phyloP scores from a whole-genome alignment of 2,329 filamentous ascomycete species.

The Arthrobotrys iridis region DNA sequence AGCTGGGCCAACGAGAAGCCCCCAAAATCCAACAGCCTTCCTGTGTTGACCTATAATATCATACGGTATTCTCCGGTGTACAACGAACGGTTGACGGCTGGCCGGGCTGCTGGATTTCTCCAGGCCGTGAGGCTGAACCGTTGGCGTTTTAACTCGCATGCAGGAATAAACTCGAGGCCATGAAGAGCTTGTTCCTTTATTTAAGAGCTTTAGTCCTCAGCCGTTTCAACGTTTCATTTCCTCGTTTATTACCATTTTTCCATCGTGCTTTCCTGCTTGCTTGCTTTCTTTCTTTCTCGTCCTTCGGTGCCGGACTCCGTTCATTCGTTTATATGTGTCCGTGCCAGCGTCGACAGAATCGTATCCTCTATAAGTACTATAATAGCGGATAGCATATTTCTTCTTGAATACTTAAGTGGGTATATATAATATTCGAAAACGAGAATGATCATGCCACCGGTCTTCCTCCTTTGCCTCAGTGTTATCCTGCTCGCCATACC shows the following conservation, averaged over 20 bases:
- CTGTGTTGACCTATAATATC: neutral
- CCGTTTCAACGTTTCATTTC: neutral
- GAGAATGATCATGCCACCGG: neutral
- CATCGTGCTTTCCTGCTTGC: neutral
- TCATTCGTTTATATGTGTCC: too few species aligned
- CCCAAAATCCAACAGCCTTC: neutral
- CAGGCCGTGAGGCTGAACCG: constrained; percentile 8
- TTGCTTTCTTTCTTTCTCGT: neutral
- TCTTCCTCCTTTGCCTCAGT: neutral
- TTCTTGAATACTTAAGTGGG: too few species aligned
- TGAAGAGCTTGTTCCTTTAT: constrained; percentile 1
- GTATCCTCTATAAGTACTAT: too few species aligned
- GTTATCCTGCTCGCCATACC: neutral
- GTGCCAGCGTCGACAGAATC: too few species aligned
- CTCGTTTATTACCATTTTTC: too few species aligned
- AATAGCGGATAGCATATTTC: too few species aligned
- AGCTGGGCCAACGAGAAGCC: constrained; percentile 2
- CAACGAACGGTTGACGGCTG: too few species aligned
- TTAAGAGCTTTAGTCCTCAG: constrained; percentile 7
- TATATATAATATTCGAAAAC: too few species aligned
- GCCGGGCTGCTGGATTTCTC: constrained; percentile 2
- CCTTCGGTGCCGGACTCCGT: too few species aligned
- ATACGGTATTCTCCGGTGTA: neutral
- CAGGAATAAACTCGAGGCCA: neutral
- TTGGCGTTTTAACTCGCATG: neutral